Base-by-base conservation (phyloP, 306 rosid species). In the Aeschynomene evenia region DNA sequence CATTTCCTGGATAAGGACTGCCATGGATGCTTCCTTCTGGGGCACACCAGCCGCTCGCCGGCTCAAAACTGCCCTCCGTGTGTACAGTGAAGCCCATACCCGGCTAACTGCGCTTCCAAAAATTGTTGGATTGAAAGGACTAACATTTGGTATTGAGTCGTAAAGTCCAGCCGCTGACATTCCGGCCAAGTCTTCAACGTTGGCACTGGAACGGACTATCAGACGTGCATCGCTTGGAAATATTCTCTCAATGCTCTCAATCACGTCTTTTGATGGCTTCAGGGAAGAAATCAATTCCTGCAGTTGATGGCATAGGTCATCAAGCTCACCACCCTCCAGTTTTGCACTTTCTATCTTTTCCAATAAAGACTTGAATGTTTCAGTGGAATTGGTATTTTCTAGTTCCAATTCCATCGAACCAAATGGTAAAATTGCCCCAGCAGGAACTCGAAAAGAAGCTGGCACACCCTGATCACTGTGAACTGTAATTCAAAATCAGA, bases 151-250 rank as follows among this genome's bases (percentile, higher is more conserved):
- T 81, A 89, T 91, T 66, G 99, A 94, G 13, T 91, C 97, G 7
- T 94, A 91, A 46, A 91, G 96, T 78, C 97, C 95, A 36, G 99
- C 99, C 24, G 99, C 99, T 28, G 99, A 94, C 87, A 94, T 89
- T 79, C 96, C 96, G 34, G 97, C 96, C 77, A 94, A 87, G 73
- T 94, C 99, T 85, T 94, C 99, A 10, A 94, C 92, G 29, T 94
- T 91, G 37, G 99, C 99, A 61, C 99, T 89, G 66, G 96, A 94
- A 52, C 97, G 97, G 59, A 87, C 97, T 78, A 94, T 89, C 76
- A 94, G 81, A 22, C 88, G 70, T 29, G 86, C 83, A 68, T 85
- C 82, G 76, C 80, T 79, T 8, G 92, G 83, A 78, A 91, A 91
- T 77, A 85, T 80, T 76, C 50, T 81, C 39, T 80, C 92, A 23